These are phyloP conservation scores for Kernera saxatilis DNA, from an alignment of 345 rosid species.

Conservation along the genomic window DNA sequence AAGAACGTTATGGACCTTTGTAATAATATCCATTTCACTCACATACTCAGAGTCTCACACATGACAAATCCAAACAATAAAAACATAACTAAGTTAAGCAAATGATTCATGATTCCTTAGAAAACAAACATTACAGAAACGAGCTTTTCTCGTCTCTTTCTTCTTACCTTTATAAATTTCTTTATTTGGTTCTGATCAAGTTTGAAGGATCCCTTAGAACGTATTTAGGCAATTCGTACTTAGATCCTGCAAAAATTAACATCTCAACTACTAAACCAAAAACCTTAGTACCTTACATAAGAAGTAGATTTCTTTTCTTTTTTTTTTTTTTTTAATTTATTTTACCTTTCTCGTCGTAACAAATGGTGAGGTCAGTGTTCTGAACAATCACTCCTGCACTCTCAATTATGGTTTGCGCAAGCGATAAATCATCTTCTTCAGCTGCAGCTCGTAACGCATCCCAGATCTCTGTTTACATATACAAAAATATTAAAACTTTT, in stretches of 20 bases:
- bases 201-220: constrained; percentile 90
- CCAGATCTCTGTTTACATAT: constrained; percentile 58
- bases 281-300: neutral
- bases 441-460: constrained; percentile 92
- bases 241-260: constrained; percentile 57
- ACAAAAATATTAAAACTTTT: neutral
- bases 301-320: neutral
- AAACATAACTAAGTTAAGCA: neutral
- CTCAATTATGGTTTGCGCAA: constrained; percentile 72
- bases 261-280: neutral
- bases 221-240: constrained; percentile 85
- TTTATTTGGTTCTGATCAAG: constrained; percentile 43
- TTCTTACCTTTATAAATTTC: constrained; percentile 22
- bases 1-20: neutral
- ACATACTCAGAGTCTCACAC: neutral
- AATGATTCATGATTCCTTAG: neutral
- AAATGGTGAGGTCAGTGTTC: constrained; percentile 62
- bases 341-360: constrained; percentile 86
- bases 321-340: neutral
- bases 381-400: constrained; percentile 79
- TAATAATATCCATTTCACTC: constrained; percentile 1
- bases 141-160: neutral
- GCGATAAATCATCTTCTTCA: constrained; percentile 48
- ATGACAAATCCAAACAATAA: neutral
- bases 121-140: neutral